These are phyloP conservation scores for Rhodotorula sp. DNA, from an alignment of 1,284 basidiomycete genomes.

Conservation along the genomic window DNA sequence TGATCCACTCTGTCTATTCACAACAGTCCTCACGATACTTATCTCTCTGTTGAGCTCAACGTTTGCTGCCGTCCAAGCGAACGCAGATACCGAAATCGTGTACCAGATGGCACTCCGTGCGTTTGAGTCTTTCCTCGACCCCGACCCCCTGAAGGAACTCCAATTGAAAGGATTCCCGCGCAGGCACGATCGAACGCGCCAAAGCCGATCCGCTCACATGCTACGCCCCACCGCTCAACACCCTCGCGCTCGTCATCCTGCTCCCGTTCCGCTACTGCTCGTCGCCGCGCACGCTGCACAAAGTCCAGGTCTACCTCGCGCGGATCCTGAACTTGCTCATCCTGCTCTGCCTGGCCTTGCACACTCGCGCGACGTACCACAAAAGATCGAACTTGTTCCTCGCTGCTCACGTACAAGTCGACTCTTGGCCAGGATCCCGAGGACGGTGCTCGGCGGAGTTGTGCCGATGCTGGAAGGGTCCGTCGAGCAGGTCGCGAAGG, in stretches of 20 bases:
- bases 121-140: not conserved
- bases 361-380: not conserved
- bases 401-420: conserved; percentile 5
- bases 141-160: not conserved
- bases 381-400: conserved; percentile 2
- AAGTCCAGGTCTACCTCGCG: conserved; percentile 37
- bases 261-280: conserved; percentile 26
- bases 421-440: conserved; percentile 6
- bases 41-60: conserved; percentile 43
- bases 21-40: conserved; percentile 43
- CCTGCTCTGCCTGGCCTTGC: conserved; percentile 29
- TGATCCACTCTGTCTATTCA: not conserved
- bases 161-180: not conserved
- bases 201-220: conserved; percentile 42
- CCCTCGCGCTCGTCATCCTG: conserved; percentile 37
- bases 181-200: conserved; percentile 43
- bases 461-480: conserved; percentile 16
- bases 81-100: conserved; percentile 39
- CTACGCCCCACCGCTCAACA: conserved; percentile 39
- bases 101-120: conserved; percentile 41
- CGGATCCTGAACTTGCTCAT: conserved; percentile 28
- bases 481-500: conserved; percentile 11
- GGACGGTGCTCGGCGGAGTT: not conserved
- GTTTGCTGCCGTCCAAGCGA: conserved; percentile 37
- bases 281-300: conserved; percentile 35